These are phyloP conservation scores for Neurospora pannonica DNA, from an alignment of 495 filamentous ascomycete genomes.

Conservation along the genomic window DNA sequence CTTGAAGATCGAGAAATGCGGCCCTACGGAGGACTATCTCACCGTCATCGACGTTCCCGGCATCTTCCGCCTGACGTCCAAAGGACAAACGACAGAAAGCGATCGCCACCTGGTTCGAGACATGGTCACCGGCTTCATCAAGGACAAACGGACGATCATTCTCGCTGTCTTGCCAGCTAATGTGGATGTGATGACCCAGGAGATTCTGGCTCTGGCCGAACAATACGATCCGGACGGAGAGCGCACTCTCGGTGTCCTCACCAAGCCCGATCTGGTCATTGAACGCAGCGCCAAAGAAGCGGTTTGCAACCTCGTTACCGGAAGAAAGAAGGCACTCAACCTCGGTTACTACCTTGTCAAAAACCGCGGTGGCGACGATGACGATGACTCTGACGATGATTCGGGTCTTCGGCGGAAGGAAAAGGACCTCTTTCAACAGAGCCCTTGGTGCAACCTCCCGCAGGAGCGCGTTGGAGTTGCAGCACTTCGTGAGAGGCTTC, in stretches of 20 bases:
- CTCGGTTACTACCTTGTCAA: conserved; percentile 51
- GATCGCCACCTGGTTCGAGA: conserved; percentile 43
- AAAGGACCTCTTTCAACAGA: conserved; percentile 15
- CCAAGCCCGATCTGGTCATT: conserved; percentile 49
- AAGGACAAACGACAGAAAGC: conserved; percentile 34
- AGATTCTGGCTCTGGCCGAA: conserved; percentile 46
- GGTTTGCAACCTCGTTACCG: conserved; percentile 36
- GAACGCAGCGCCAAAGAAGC: conserved; percentile 36
- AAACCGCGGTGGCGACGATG: conserved; percentile 40
- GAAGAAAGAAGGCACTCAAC: conserved; percentile 28
- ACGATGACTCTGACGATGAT: conserved; percentile 4
- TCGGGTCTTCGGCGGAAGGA: not conserved
- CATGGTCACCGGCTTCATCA: conserved; percentile 43
- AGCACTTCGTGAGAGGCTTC: conserved; percentile 34
- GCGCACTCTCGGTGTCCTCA: conserved; percentile 50
- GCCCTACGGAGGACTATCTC: conserved; percentile 46
- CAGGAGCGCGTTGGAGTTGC: conserved; percentile 39
- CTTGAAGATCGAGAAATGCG: conserved; percentile 46
- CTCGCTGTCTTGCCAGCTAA: conserved; percentile 50
- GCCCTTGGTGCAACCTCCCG: conserved; percentile 34
- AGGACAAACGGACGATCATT: conserved; percentile 44
- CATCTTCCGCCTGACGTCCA: conserved; percentile 47
- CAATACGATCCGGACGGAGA: conserved; percentile 38
- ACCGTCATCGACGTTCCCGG: conserved; percentile 57
- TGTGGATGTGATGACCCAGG: conserved; percentile 53